phyloP scores from a whole-genome alignment of 495 filamentous ascomycete species.

The Evansstolkia leycettana region DNA sequence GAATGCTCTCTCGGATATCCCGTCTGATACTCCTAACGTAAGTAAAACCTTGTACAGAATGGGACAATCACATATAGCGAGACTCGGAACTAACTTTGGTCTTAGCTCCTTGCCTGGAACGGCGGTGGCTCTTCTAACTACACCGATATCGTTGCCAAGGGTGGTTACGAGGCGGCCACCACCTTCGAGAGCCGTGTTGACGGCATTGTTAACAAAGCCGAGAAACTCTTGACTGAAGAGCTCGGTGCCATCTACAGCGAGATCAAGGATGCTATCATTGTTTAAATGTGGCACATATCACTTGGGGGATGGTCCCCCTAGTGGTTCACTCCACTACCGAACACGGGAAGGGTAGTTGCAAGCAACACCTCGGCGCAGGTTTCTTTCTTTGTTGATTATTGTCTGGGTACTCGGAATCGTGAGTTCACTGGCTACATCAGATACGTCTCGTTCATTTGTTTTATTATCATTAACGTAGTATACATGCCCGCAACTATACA shows the following conservation, averaged over 20 bases:
- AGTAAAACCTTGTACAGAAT: slow-evolving; percentile 12
- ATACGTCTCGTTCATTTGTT: neutral
- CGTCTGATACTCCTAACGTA: slow-evolving; percentile 68
- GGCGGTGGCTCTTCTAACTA: slow-evolving; percentile 91
- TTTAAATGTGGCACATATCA: neutral
- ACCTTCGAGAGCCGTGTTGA: slow-evolving; percentile 18
- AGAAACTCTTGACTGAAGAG: slow-evolving; percentile 24
- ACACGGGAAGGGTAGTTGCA: no score
- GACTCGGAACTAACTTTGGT: slow-evolving; percentile 27
- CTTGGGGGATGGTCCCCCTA: no score
- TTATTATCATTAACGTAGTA: slow-evolving; percentile 20
- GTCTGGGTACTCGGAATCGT: neutral
- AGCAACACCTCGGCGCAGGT: slow-evolving; percentile 19
- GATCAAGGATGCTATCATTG: slow-evolving; percentile 29
- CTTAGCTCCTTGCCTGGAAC: slow-evolving; percentile 89
- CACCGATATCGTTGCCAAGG: slow-evolving; percentile 65
- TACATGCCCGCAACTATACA: slow-evolving; percentile 15
- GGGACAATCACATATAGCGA: neutral
- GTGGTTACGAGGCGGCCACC: slow-evolving; percentile 25
- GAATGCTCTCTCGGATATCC: slow-evolving; percentile 72
- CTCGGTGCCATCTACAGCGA: slow-evolving; percentile 36
- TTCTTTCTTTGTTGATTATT: slow-evolving; percentile 8
- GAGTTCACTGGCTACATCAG: slow-evolving; percentile 10
- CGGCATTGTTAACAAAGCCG: slow-evolving; percentile 21
- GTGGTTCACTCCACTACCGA: no score